Evolutionary conservation across 1,139 yeast species (phyloP), one percentile per base, ranked within the genome.

Genomic region (Debaryomycetaceae sp.): DNA sequence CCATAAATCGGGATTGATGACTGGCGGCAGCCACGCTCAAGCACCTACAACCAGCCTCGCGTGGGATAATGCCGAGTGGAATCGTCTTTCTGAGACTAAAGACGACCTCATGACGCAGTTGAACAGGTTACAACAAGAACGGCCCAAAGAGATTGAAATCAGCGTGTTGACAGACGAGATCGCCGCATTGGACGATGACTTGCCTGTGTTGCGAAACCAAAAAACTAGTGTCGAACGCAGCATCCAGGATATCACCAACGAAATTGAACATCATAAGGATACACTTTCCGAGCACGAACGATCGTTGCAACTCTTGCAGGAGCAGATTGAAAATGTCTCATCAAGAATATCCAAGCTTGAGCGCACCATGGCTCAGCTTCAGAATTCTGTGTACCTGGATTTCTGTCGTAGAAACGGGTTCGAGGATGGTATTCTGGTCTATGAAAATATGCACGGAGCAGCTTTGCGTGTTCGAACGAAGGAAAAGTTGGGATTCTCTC

Each of bases 1-100:
- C 32, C 90, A 85, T 47, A 75, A 73, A 43, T 77, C 90, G 8
- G 95, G 95, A 6, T 62, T 86, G 27, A 83, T 90, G 93, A 81
- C 97, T 11, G 97, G 96, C 53, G 97, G 97, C 39, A 53, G 54
- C 44, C 45, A 58, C 58, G 25, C 58, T 41, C 41, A 65, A 52
- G 55, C 54, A 25, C 45, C 53, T 3, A 33, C 55, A 55, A 47
- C 53, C 0, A 35, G 44, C 3, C 23, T 51, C 34, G 67, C 72
- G 39, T 85, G 95, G 95, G 86, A 78, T 45, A 83, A 79, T 43
- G 68, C 71, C 30, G 86, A 80, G 40, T 71, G 75, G 43, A 70
- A 70, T 31, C 59, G 65, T 18, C 59, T 86, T 38, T 66, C 59
- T 31, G 66, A 64, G 23, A 45, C 68, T 32, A 82, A 81, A 41